Evolutionary conservation across 2,329 filamentous ascomycete species (phyloP), one percentile per base, ranked within the genome.

Genomic region (Saccharata proteae): DNA sequence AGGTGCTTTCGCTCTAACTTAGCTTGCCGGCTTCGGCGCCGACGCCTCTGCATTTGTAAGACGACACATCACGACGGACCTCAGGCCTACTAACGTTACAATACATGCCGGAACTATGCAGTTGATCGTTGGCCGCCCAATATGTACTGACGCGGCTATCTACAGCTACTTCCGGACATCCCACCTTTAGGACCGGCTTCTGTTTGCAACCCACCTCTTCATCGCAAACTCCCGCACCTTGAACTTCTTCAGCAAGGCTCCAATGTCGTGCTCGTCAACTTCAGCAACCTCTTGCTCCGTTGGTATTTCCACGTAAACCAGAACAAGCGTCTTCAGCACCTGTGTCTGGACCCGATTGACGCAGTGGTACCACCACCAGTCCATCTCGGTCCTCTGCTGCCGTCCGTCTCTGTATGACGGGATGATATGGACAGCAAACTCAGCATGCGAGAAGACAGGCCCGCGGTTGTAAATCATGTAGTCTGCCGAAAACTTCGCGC

Each of bases 381-480:
- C 41, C 16, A 61, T 57, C 15, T 59, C 47, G 0, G 60, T 62
- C 25, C 61, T 58, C 5, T 51, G 49, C 2, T 54, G 61, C n/a
- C n/a, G n/a, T n/a, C n/a, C n/a, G 7, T 21, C 7, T n/a, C 19
- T 7, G 49, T 92, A 96, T 0, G 84, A 78, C 0, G 90, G 88
- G 3, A 96, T 51, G 23, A 98, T 74, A 15, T 88, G 66, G 25
- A 94, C 61, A 1, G 83, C 86, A 49, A 94, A 98, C 49, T 96
- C 85, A 14, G 90, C 90, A 50, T 98, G 90, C 14, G 84, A 77
- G 53, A 98, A 96, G 0, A 90, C 88, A 0, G 90, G 90, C 0
- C 90, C 90, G 13, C 85, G 78, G 35, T 84, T 77, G 58, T 98
- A 98, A 6, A 98, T 69, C n/a, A 98, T 63, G 63, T 83, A 94